These are phyloP conservation scores for Dioscorea dumetorum DNA, from an alignment of 106 monocot genomes.

Conservation along the genomic window DNA sequence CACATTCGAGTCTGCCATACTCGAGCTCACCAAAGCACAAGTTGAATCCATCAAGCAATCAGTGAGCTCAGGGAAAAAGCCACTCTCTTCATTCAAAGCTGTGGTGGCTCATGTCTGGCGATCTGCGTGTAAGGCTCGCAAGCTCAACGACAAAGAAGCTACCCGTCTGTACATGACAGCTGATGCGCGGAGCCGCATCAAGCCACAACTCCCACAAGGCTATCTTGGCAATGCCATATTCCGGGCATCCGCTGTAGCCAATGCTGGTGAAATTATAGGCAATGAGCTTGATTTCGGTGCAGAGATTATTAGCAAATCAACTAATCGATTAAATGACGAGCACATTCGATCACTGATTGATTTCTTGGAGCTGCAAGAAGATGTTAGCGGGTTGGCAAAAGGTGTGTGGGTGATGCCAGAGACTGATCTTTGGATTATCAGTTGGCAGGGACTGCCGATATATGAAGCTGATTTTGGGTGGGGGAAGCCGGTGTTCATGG, in stretches of 20 bases:
- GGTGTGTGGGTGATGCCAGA: constrained; percentile 4
- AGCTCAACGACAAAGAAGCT: constrained; percentile 7
- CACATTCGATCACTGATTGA: constrained; percentile 35
- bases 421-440: constrained; percentile 26
- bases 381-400: constrained; percentile 8
- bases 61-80: neutral
- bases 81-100: constrained; percentile 35
- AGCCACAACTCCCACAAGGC: constrained; percentile 31
- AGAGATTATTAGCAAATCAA: constrained; percentile 14
- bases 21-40: constrained; percentile 33
- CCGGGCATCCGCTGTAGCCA: constrained; percentile 9
- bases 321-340: constrained; percentile 14
- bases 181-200: constrained; percentile 28
- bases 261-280: constrained; percentile 16
- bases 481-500: constrained; percentile 40
- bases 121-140: constrained; percentile 40
- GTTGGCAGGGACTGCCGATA: constrained; percentile 39
- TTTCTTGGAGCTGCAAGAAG: constrained; percentile 25
- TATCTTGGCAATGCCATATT: constrained; percentile 54
- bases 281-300: constrained; percentile 10
- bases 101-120: constrained; percentile 50
- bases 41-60: constrained; percentile 18
- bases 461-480: constrained; percentile 57
- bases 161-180: constrained; percentile 35
- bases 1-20: constrained; percentile 13